These are phyloP conservation scores for Crithidia expoeki DNA, from an alignment of 208 protist species.

Conservation along the genomic window DNA sequence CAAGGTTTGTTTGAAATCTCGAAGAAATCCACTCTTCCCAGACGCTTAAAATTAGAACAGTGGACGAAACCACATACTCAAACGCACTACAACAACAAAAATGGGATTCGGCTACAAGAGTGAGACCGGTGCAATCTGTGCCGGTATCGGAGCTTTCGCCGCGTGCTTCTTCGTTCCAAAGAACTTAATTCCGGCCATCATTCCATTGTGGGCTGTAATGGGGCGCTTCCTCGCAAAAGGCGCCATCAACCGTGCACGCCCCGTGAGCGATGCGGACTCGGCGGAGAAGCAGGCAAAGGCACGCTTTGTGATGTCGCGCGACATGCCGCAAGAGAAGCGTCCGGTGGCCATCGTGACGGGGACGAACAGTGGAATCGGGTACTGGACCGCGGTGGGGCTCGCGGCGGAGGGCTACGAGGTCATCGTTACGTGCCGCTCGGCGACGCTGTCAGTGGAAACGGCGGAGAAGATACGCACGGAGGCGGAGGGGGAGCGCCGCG, in stretches of 20 bases:
- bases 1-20: too few species aligned
- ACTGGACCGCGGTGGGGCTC: slow-evolving; percentile 77
- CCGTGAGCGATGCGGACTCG: slow-evolving; percentile 29
- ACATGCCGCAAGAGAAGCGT: slow-evolving; percentile 57
- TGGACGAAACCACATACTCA: not conserved
- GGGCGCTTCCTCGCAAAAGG: slow-evolving; percentile 62
- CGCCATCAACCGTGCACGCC: slow-evolving; percentile 46
- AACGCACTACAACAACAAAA: too few species aligned
- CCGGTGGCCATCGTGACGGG: slow-evolving; percentile 90
- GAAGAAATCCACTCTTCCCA: too few species aligned
- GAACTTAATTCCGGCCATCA: not conserved
- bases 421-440: slow-evolving; percentile 78
- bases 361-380: slow-evolving; percentile 92
- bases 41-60: too few species aligned
- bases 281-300: slow-evolving; percentile 20
- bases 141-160: not conserved
- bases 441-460: slow-evolving; percentile 54
- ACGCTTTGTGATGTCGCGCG: slow-evolving; percentile 48
- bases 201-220: slow-evolving; percentile 44
- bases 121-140: slow-evolving; percentile 42
- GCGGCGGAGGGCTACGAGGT: slow-evolving; percentile 80
- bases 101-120: slow-evolving; percentile 77
- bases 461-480: slow-evolving; percentile 47
- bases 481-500: slow-evolving; percentile 38
- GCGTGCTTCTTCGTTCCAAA: slow-evolving; percentile 13